phyloP scores from a whole-genome alignment of 352 stramenopile species.

The Phytopythium vexans region DNA sequence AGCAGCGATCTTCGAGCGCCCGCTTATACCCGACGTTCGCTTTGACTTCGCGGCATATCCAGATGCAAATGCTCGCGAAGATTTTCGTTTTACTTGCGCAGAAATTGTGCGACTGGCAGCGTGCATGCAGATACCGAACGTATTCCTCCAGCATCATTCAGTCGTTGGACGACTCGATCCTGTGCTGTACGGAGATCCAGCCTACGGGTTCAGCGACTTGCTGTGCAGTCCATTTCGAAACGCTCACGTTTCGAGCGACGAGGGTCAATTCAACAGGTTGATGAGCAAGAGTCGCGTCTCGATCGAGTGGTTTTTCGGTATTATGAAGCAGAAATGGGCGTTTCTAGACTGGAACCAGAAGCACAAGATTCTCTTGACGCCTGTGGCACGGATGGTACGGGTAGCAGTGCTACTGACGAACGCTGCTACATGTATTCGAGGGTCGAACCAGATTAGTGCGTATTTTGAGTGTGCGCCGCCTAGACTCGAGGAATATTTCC shows the following conservation, averaged over 20 bases:
- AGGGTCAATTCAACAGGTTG: constrained; percentile 6
- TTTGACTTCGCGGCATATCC: background rate
- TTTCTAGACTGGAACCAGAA: constrained; percentile 15
- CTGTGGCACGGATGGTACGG: constrained; percentile 1
- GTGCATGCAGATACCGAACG: background rate
- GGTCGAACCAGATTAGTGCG: constrained; percentile 9
- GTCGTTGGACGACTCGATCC: constrained; percentile 5
- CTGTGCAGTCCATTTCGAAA: constrained; percentile 9
- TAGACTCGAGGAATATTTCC: constrained; percentile 15
- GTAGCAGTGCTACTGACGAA: constrained; percentile 8
- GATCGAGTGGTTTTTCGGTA: constrained; percentile 8
- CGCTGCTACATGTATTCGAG: constrained; percentile 1
- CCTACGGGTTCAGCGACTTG: background rate
- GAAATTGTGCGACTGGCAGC: background rate
- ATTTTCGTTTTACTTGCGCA: background rate
- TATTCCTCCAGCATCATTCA: background rate
- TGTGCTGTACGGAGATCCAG: constrained; percentile 9
- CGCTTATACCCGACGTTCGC: too few relatives aligned
- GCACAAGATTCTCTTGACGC: constrained; percentile 6
- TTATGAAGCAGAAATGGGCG: constrained; percentile 9
- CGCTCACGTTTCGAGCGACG: background rate
- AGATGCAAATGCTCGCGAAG: background rate
- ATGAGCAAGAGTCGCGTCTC: constrained; percentile 7
- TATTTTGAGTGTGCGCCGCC: constrained; percentile 7
- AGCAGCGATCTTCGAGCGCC: too few relatives aligned